Evolutionary conservation across 768 basidiomycete genomes (phyloP), one percentile per base, ranked within the genome.

Genomic region (Ramaria sp.): DNA sequence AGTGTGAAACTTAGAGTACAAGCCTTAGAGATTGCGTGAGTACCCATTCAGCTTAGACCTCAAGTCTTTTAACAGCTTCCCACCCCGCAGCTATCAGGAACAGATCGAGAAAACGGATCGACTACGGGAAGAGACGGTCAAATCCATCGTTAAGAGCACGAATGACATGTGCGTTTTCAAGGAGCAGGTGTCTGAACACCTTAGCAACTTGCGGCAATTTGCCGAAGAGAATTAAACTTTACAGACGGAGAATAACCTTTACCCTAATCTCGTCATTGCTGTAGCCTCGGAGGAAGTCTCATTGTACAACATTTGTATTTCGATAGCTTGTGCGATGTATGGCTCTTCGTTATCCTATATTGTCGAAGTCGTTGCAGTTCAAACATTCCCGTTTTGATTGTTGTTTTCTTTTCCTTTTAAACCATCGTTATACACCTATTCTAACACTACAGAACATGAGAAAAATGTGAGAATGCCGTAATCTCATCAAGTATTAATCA

Each of bases 131-230:
- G 87, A 88, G 61, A 88, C 85, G 0, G 77, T 87, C 43, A 79
- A 85, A 0, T 83, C 83, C 16, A 87, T 91, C 57, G 78, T 86
- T 56, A 90, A 88, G 73, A 88, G 83, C 65, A 85, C 84, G 61
- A 85, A 84, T 58, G 88, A 90, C 58, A 86, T 89, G 34, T 84
- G 81, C 15, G 75, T 80, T 62, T 89, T 90, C 72, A 88, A 88
- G 67, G 78, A 83, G 52, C 83, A 84, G 56, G 79, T 88, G 12
- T 85, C 86, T 41, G 76, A 77, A 52, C 80, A 82, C 61, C 73
- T 91, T 27, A 74, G 77, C 60, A 45, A 30, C 18, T 36, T 59
- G 30, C 45, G 47, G 9, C 44, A 52, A 28, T 56, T 48, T 38
- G 58, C 58, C 10, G 58, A 59, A 38, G 50, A 56, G 16, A 56